Conservation (phyloP, 768 basidiomycete species). For the Kwoniella dendrophila region DNA sequence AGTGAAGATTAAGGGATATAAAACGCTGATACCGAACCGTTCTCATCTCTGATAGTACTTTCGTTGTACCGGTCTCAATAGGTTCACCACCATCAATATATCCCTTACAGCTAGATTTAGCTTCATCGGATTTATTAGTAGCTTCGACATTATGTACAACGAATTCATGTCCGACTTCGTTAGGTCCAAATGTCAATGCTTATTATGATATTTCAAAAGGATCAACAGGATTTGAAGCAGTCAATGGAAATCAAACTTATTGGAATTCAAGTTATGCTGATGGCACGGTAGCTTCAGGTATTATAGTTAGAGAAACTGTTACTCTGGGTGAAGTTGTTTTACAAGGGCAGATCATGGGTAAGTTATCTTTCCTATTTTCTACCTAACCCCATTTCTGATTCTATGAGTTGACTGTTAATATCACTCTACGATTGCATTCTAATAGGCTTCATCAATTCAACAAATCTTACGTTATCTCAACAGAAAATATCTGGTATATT, state of each 20-base stretch:
- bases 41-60: conserved; percentile 29
- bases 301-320: conserved; percentile 34
- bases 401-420: background rate
- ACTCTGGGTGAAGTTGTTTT: conserved; percentile 20
- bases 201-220: conserved; percentile 32
- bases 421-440: background rate
- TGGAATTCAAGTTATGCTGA: conserved; percentile 45
- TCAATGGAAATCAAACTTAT: conserved; percentile 28
- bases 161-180: conserved; percentile 33
- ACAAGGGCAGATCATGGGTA: conserved; percentile 31
- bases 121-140: conserved; percentile 45
- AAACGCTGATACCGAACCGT: too few relatives aligned
- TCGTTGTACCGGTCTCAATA: conserved; percentile 37
- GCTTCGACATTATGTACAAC: conserved; percentile 38
- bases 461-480: conserved; percentile 38
- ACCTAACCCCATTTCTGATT: background rate
- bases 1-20: too few relatives aligned
- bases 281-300: conserved; percentile 33
- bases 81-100: conserved; percentile 39
- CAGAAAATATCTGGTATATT: conserved; percentile 44
- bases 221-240: conserved; percentile 17
- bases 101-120: conserved; percentile 48
- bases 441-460: conserved; percentile 43
- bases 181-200: conserved; percentile 22
- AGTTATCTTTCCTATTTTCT: conserved; percentile 8